These are phyloP conservation scores for Massariosphaeria phaeospora DNA, from an alignment of 495 filamentous ascomycete species.

Conservation along the genomic window DNA sequence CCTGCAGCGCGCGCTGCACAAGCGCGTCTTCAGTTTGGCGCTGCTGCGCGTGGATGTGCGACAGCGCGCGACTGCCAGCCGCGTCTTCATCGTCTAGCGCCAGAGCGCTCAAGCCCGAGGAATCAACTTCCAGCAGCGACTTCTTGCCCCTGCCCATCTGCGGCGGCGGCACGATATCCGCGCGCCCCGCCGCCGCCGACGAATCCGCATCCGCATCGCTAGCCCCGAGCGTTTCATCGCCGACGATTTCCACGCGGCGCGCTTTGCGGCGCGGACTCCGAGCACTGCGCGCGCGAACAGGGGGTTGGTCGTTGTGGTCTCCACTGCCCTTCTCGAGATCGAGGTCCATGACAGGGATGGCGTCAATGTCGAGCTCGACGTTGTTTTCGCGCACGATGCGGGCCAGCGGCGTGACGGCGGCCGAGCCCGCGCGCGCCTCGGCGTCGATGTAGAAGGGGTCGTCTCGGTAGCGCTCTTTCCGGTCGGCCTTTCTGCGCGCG, in stretches of 20 bases:
- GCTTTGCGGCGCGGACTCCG: constrained; percentile 33
- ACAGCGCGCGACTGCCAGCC: constrained; percentile 22
- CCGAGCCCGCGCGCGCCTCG: constrained; percentile 45
- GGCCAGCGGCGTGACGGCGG: constrained; percentile 63
- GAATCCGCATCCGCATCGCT: background rate
- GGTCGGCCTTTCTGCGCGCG: constrained; percentile 60
- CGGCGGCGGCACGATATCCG: constrained; percentile 27
- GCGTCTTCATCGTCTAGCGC: constrained; percentile 47
- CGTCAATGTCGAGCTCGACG: constrained; percentile 76
- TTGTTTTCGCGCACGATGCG: constrained; percentile 64
- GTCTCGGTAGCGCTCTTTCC: constrained; percentile 74
- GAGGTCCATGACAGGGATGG: constrained; percentile 91
- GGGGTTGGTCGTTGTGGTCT: constrained; percentile 5
- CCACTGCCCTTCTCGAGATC: constrained; percentile 53
- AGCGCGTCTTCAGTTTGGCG: constrained; percentile 67
- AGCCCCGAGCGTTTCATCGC: constrained; percentile 41
- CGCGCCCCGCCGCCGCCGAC: constrained; percentile 32
- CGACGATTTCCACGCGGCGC: constrained; percentile 37
- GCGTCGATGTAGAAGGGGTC: constrained; percentile 90
- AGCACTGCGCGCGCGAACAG: background rate
- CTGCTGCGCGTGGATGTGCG: constrained; percentile 47
- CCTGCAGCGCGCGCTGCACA: constrained; percentile 76
- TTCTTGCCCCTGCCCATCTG: constrained; percentile 46
- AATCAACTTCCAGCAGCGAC: constrained; percentile 74
- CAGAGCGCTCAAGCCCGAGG: constrained; percentile 65